Base-by-base conservation (phyloP, 108 stramenopile species). In the Skeletonema tropicum region DNA sequence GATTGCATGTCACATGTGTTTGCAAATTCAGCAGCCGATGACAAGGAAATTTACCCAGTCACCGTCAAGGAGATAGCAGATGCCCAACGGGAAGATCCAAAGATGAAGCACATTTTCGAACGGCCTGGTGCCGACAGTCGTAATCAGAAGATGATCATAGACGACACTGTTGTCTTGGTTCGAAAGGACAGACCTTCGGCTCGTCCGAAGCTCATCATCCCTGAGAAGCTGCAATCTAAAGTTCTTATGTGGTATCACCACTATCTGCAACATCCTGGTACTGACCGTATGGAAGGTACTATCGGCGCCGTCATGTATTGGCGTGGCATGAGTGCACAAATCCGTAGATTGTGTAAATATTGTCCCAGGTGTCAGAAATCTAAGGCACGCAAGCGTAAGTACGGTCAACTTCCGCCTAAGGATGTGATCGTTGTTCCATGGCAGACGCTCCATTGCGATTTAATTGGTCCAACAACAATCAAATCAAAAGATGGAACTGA, bases 191-290 rank as follows among this genome's bases (percentile, higher is more conserved):
- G 33, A 3, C 3, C 33, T 0, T 35, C 33, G 6, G 33, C 2
- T 35, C 33, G 33, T 7, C 33, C 33, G 7, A 63, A 64, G 52
- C 14, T 77, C 15, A 21, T 60, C 23, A 64, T 67, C 11, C 66
- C 74, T 5, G 19, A 19, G 21, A 9, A 7, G 13, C 66, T 73
- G 17, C 77, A 73, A 32, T 12, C 38, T 3, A 6, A 35, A 10
- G 35, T 68, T 33, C 46, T 79, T 8, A 2, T 9, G 14, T 79
- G 78, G 73, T 74, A 79, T 29, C 72, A 79, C 30, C 66, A 52
- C 9, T 68, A 79, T 64, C 42, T 74, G 2, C 66, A 61, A 52
- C 78, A 79, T 52, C 72, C 78, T 48, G 78, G 78, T 3, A 21
- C 33, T 39, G 36, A 59, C 1, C 46, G 30, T 9, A 30, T 49